A percentile compares a stretch with the other conserved stretches of the same genome.
These are phyloP conservation scores for Botrytis aclada DNA, from an alignment of 2,329 filamentous ascomycete genomes.

Conservation along the genomic window DNA sequence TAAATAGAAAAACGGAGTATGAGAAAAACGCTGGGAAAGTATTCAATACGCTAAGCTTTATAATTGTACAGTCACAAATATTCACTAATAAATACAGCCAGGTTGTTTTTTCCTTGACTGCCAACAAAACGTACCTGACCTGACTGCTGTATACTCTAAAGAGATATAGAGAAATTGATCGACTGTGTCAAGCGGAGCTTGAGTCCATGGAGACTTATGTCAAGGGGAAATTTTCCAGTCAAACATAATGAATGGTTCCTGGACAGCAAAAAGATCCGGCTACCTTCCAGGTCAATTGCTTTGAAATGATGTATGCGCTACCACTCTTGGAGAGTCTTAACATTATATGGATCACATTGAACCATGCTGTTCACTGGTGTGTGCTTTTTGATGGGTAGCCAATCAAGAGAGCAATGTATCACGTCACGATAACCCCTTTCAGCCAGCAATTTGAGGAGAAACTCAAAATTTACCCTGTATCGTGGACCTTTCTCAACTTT, in stretches of 20 bases:
- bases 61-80: not conserved
- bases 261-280: not conserved
- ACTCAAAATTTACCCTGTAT: not conserved
- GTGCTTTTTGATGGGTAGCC: not conserved
- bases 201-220: not conserved
- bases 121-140: not conserved
- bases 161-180: not conserved
- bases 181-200: not conserved
- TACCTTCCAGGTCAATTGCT: not conserved
- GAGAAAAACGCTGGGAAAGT: not conserved
- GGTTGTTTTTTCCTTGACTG: not conserved
- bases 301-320: not conserved
- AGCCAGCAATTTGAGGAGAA: not conserved
- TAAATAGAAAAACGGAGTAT: not conserved
- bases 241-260: not conserved
- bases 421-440: not conserved
- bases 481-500: not conserved
- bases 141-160: not conserved
- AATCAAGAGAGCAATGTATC: not conserved
- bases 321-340: not conserved
- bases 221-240: not conserved
- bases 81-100: not conserved
- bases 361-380: not conserved
- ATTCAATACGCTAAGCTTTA: not conserved
- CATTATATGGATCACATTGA: not conserved